Conservation (phyloP, 1,284 basidiomycete genomes). For the Tilletia caries region DNA sequence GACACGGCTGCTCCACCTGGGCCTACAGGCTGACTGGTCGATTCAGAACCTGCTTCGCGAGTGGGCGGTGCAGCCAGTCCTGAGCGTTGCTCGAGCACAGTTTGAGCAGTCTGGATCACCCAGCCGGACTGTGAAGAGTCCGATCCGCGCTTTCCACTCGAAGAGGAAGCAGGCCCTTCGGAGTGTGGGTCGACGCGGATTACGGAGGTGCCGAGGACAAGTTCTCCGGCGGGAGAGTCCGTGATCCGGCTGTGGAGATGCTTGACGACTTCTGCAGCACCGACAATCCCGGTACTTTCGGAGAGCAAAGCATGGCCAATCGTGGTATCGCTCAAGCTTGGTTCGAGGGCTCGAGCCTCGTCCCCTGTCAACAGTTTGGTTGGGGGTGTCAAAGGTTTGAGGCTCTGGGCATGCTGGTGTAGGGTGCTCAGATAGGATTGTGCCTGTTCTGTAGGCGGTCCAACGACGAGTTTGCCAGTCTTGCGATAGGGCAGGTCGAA, state of each 20-base stretch:
- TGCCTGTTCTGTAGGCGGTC: slow-evolving; percentile 23
- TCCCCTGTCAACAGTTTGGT: slow-evolving; percentile 67
- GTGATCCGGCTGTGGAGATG: slow-evolving; percentile 74
- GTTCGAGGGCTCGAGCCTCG: slow-evolving; percentile 75
- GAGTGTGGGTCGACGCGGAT: slow-evolving; percentile 76
- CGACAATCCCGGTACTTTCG: slow-evolving; percentile 84
- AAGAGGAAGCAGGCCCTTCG: slow-evolving; percentile 16
- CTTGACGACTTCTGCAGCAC: slow-evolving; percentile 74
- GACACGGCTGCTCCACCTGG: slow-evolving; percentile 21
- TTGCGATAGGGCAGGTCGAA: slow-evolving; percentile 69
- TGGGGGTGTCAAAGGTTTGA: slow-evolving; percentile 26
- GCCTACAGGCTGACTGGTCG: neutral
- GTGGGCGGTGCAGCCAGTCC: slow-evolving; percentile 14
- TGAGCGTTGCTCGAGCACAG: slow-evolving; percentile 14
- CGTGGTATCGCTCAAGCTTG: slow-evolving; percentile 71
- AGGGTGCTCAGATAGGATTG: slow-evolving; percentile 62
- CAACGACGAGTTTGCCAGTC: slow-evolving; percentile 67
- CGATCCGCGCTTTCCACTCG: slow-evolving; percentile 27
- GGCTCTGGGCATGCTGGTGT: slow-evolving; percentile 63
- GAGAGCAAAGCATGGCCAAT: slow-evolving; percentile 69
- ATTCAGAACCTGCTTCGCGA: slow-evolving; percentile 12
- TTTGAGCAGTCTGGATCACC: slow-evolving; percentile 59
- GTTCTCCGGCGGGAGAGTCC: slow-evolving; percentile 68
- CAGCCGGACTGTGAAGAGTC: slow-evolving; percentile 56
- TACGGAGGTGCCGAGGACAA: slow-evolving; percentile 77